Evolutionary conservation across 805 yeast genomes (phyloP).

Genomic region (Priceomyces melissophilus): DNA sequence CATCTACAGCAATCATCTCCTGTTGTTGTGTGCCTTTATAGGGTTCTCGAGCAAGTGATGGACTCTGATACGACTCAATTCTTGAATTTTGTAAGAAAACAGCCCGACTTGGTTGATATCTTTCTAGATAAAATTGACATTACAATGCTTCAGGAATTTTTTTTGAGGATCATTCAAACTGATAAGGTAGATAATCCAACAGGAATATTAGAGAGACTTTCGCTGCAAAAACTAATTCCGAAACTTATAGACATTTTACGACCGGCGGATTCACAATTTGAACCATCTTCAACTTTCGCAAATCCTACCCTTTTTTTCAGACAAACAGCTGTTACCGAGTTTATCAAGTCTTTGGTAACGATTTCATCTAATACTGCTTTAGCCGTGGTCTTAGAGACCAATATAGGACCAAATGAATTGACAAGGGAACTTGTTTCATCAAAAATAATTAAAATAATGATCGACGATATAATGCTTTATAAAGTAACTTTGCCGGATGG

Average conservation of each 20-base stretch:
- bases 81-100: slow-evolving; percentile 65
- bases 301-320: slow-evolving; percentile 40
- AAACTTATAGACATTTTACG: slow-evolving; percentile 67
- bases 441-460: slow-evolving; percentile 60
- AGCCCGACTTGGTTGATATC: slow-evolving; percentile 68
- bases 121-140: slow-evolving; percentile 85
- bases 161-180: slow-evolving; percentile 84
- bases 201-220: slow-evolving; percentile 75
- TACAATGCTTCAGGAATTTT: slow-evolving; percentile 91
- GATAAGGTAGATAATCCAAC: slow-evolving; percentile 89
- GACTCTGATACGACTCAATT: slow-evolving; percentile 58
- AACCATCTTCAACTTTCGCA: slow-evolving; percentile 16
- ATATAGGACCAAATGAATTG: slow-evolving; percentile 93
- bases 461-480: slow-evolving; percentile 64
- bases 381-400: slow-evolving; percentile 81
- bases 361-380: slow-evolving; percentile 76
- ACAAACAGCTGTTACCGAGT: slow-evolving; percentile 94
- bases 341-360: slow-evolving; percentile 87
- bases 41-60: slow-evolving; percentile 82
- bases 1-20: slow-evolving; percentile 36
- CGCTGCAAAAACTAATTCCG: slow-evolving; percentile 70
- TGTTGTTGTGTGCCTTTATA: slow-evolving; percentile 41
- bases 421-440: slow-evolving; percentile 87
- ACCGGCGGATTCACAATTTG: slow-evolving; percentile 60
- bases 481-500: slow-evolving; percentile 12